phyloP scores from a whole-genome alignment of 768 basidiomycete species.

The Russula sp. region DNA sequence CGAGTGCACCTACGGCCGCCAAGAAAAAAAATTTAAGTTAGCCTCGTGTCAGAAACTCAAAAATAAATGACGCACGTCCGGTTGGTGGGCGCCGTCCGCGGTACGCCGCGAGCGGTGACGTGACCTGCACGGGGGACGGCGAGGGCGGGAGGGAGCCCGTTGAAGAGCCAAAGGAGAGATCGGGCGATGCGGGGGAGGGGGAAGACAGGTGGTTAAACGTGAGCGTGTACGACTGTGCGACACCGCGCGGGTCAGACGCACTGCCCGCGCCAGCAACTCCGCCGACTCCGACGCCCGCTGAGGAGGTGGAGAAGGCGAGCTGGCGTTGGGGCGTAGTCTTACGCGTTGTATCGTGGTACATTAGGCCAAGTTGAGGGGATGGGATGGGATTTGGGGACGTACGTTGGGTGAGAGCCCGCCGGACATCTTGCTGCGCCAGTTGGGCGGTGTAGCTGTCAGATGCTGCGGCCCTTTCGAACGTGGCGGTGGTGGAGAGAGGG shows the following conservation, averaged over 20 bases:
- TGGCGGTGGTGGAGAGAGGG: not conserved
- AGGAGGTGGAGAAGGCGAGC: conserved; percentile 21
- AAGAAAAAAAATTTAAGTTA: not conserved
- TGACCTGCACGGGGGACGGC: conserved; percentile 14
- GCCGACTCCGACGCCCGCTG: not conserved
- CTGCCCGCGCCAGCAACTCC: not conserved
- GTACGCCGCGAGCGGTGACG: conserved; percentile 21
- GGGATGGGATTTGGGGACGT: not conserved
- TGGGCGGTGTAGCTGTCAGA: not conserved
- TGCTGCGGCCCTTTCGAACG: not conserved
- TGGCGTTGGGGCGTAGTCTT: conserved; percentile 24
- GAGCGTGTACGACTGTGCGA: conserved; percentile 22
- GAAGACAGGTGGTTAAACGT: conserved; percentile 5
- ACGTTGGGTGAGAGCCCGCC: conserved; percentile 21
- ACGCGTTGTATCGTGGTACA: not conserved
- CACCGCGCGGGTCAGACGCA: conserved; percentile 22
- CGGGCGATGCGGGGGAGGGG: conserved; percentile 4
- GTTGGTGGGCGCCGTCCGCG: conserved; percentile 23
- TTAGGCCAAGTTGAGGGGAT: not conserved
- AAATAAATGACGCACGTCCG: conserved; percentile 19
- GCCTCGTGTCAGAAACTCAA: not conserved
- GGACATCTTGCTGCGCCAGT: conserved; percentile 10
- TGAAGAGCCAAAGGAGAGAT: conserved; percentile 18
- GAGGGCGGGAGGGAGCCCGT: conserved; percentile 21
- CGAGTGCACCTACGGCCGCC: conserved; percentile 16